Base-by-base conservation (phyloP, 1,284 basidiomycete genomes). In the Trichosporon faecale region DNA sequence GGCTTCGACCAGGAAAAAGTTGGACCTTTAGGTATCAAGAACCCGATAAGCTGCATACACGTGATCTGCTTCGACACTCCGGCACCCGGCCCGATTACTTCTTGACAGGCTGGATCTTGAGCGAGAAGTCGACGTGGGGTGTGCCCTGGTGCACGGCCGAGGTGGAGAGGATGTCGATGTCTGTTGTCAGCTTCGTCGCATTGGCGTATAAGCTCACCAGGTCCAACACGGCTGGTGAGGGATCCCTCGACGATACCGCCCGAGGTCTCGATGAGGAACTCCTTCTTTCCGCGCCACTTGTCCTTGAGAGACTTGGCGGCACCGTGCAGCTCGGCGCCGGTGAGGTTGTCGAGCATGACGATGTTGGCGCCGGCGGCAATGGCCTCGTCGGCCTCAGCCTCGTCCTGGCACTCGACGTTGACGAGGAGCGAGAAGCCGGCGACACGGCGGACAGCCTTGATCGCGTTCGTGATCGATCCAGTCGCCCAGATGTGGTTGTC, bases 401-500 rank as follows among this genome's bases (percentile, higher is more conserved):
- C 90, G 23, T 90, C 90, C 70, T 90, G 88, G 40, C 97, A 96
- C 82, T 99, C 97, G 44, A 99, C 95, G 74, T 99, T 96, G 66
- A 99, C 90, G 35, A 94, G 88, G 64, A 96, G 85, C 70, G 91
- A 92, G 84, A 99, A 99, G 25, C 97, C 96, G 21, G 94, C 94
- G 29, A 95, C 95, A 73, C 89, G 85, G 35, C 94, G 90, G 12
- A 95, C 95, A 70, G 91, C 88, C 73, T 90, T 83, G 72, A 99
- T 90, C 1, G 96, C 96, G 61, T 89, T 85, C 0, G 92, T 93
- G 76, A 99, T 97, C 3, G 94, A 96, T 27, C 95, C 94, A 79
- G 74, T 49, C 7, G 94, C 95, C 95, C 95, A 98, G 79, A 99
- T 94, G 80, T 99, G 97, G 82, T 99, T 99, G 80, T 99, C 96